Evolutionary conservation across 805 yeast genomes (phyloP), one percentile per base, ranked within the genome.

Genomic region (Wickerhamomyces rabaulensis): DNA sequence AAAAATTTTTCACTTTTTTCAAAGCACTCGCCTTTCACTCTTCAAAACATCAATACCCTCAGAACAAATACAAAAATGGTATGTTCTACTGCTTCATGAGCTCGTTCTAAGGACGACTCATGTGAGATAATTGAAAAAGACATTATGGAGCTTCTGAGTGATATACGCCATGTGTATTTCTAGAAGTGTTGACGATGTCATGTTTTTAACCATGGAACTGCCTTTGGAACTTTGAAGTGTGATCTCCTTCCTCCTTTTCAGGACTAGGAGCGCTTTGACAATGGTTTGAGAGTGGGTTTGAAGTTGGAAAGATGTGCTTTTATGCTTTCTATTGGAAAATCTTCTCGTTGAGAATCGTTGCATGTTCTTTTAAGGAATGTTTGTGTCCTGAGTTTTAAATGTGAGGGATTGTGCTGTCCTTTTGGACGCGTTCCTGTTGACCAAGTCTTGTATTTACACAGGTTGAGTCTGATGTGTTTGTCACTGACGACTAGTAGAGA

Each of bases 161-260:
- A 33, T 33, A 33, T 27, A 27, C n/a, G 4, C 22, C 15, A 6
- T 20, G n/a, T 36, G 25, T 19, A 36, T 20, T 20, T 20, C 23
- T 19, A 12, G 23, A 36, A 36, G 39, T 36, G 39, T 36, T 36
- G 39, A 36, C 39, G 39, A 36, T 36, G 39, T 36, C 39, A 36
- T 36, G 25, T 36, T 36, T 36, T 33, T 16, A 9, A 33, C 19
- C 21, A 33, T 17, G 19, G 19, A 16, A 17, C 21, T 12, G 37
- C 19, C 21, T 17, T 9, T 33, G 9, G 9, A 33, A 33, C 21
- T 33, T 33, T 8, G 10, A 33, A 33, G 21, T 9, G 12, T 10
- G 15, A 9, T 17, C 13, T 33, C 21, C 12, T 33, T 33, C 3
- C 16, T 33, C 21, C 21, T 33, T 21, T 33, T 33, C 9, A 33